Evolutionary conservation across 2,329 filamentous ascomycete genomes (phyloP).

Genomic region (Aspergillus aculeatus): DNA sequence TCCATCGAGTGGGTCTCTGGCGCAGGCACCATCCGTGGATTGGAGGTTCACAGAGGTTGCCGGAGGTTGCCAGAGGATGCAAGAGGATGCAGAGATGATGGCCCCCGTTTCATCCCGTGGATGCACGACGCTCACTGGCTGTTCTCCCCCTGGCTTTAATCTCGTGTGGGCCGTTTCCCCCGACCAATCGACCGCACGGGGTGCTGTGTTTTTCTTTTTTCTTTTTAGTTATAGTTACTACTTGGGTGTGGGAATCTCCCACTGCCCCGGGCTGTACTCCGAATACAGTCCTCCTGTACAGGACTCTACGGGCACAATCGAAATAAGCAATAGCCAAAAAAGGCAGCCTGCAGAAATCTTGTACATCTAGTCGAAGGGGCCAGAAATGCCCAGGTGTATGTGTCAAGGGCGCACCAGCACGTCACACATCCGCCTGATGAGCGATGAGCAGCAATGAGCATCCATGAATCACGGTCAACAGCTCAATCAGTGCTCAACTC

Average conservation of each 20-base stretch:
- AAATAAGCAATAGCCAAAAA: not conserved
- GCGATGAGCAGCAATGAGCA: not conserved
- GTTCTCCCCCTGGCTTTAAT: constrained; percentile 1
- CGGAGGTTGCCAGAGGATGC: too few species aligned
- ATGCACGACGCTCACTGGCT: constrained; percentile 4
- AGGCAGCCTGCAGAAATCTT: too few species aligned
- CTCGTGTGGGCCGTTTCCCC: not conserved
- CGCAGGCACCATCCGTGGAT: constrained; percentile 12
- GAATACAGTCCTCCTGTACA: not conserved
- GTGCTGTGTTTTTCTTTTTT: not conserved
- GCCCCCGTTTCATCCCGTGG: constrained; percentile 11
- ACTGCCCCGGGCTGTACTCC: not conserved
- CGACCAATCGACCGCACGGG: not conserved
- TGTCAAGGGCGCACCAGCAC: too few species aligned
- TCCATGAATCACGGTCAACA: not conserved
- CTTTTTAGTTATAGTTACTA: not conserved
- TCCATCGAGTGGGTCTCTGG: constrained; percentile 6
- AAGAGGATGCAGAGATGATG: constrained; percentile 4
- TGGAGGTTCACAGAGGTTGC: not conserved
- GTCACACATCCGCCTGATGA: too few species aligned
- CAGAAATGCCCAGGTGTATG: too few species aligned
- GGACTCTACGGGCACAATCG: not conserved
- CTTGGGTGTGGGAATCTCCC: too few species aligned
- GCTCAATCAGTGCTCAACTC: not conserved
- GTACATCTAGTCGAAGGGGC: not conserved